A percentile compares a stretch with the other conserved stretches of the same genome.
Evolutionary conservation across 306 rosid species (phyloP).

Genomic region (Medicago arabica): DNA sequence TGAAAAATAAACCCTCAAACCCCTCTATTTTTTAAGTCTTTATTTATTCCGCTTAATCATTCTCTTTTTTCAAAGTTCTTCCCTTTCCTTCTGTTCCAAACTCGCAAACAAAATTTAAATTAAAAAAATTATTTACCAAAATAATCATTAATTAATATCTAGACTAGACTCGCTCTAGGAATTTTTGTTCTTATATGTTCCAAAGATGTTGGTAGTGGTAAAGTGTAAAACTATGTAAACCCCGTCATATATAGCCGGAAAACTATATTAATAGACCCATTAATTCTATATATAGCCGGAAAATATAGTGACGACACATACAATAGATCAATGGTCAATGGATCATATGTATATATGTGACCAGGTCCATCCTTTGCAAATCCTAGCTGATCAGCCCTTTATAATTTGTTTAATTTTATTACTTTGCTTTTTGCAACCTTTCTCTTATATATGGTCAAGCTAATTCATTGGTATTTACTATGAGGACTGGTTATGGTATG

Average conservation of each 20-base stretch:
- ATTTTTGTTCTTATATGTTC: constrained; percentile 2
- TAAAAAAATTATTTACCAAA: no score
- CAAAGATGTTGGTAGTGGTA: constrained; percentile 8
- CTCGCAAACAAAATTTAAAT: no score
- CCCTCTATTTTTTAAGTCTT: no score
- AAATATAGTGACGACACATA: neutral
- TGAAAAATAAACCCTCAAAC: no score
- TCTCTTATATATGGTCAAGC: neutral
- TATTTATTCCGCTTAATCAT: no score
- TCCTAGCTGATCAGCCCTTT: no score
- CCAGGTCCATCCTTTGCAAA: neutral
- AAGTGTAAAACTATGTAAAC: constrained; percentile 9
- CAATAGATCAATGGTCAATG: neutral
- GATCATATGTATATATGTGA: neutral
- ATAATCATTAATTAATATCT: no score
- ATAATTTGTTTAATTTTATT: neutral
- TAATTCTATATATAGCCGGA: neutral
- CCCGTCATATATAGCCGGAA: constrained; percentile 22
- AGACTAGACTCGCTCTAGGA: neutral
- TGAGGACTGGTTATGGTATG: neutral
- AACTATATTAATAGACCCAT: neutral
- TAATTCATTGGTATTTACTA: neutral
- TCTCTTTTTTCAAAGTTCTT: no score
- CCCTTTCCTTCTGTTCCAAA: no score
- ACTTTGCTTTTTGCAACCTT: neutral